Conservation (phyloP, 805 yeast genomes). For the Sungouiozyma intestinalis region DNA sequence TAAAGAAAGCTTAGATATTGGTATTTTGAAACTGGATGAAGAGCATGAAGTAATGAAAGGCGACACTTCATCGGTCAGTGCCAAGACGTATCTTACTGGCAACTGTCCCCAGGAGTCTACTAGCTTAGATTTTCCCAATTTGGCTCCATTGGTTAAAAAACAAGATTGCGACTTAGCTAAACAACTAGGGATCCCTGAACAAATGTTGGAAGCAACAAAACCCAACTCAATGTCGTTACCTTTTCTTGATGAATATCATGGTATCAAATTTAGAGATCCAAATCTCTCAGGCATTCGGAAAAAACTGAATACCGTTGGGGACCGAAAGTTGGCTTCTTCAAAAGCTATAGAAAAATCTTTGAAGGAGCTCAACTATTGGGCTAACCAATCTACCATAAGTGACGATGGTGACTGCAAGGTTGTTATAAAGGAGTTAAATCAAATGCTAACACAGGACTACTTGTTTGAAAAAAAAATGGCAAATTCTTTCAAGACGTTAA, state of each 20-base stretch:
- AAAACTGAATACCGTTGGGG: conserved; percentile 1
- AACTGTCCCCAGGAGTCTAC: conserved; percentile 9
- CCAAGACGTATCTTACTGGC: conserved; percentile 21
- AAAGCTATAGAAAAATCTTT: conserved; percentile 2
- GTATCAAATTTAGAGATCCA: background rate
- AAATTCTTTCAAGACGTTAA: conserved; percentile 9
- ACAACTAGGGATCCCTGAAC: background rate
- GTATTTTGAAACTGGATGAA: background rate
- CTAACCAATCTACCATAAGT: conserved; percentile 1
- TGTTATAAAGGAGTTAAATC: conserved; percentile 12
- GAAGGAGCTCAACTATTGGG: conserved; percentile 4
- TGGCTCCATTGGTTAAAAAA: background rate
- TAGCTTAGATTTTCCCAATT: conserved; percentile 8
- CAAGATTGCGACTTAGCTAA: background rate
- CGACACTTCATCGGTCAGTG: conserved; percentile 4
- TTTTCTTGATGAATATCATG: background rate
- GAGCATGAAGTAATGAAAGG: background rate
- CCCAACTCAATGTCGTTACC: background rate
- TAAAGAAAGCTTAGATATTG: background rate
- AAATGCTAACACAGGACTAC: conserved; percentile 16
- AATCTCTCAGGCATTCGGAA: background rate
- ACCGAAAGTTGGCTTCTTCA: background rate
- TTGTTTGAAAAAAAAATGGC: conserved; percentile 16
- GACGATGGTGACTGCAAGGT: conserved; percentile 1
- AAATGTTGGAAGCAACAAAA: background rate